Evolutionary conservation across 2,329 filamentous ascomycete species (phyloP).

Genomic region (Neoarthrinium moseri): DNA sequence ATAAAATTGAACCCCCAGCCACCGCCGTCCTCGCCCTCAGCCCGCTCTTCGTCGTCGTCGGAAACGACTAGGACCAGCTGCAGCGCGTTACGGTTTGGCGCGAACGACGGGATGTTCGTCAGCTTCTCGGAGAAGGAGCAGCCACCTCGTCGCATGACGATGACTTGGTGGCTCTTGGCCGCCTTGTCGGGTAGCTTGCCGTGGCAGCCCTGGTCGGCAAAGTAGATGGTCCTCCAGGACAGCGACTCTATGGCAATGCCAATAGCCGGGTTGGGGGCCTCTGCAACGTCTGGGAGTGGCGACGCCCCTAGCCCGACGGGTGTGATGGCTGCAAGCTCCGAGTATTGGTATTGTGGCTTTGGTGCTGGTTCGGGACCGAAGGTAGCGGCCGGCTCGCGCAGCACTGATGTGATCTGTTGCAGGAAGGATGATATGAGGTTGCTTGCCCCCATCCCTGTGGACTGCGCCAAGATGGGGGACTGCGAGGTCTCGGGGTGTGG

Average conservation of each 20-base stretch:
- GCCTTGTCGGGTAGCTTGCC: conserved; percentile 51
- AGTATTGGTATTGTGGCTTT: conserved; percentile 33
- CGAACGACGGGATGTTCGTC: conserved; percentile 76
- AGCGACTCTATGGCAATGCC: conserved; percentile 43
- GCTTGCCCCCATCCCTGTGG: conserved; percentile 17
- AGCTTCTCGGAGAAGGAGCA: conserved; percentile 86
- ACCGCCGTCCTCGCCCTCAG: conserved; percentile 25
- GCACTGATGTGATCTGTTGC: conserved; percentile 46
- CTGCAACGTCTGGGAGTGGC: conserved; percentile 64
- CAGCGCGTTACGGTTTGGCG: conserved; percentile 58
- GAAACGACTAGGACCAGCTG: conserved; percentile 81
- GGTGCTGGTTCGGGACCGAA: conserved; percentile 32
- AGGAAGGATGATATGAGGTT: conserved; percentile 39
- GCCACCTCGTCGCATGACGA: conserved; percentile 77
- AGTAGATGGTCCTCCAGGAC: conserved; percentile 69
- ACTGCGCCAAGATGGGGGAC: conserved; percentile 18
- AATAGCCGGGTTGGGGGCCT: conserved; percentile 47
- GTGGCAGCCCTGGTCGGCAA: conserved; percentile 68
- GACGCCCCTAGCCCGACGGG: conserved; percentile 59
- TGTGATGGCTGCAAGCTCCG: conserved; percentile 54
- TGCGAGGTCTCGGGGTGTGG: conserved; percentile 23
- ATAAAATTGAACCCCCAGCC: conserved; percentile 31
- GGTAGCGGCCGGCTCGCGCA: conserved; percentile 41
- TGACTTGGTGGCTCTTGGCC: conserved; percentile 65
- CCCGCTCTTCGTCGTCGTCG: conserved; percentile 52